Base-by-base conservation (phyloP, 1,139 yeast species). In the Suhomyces terraborum region DNA sequence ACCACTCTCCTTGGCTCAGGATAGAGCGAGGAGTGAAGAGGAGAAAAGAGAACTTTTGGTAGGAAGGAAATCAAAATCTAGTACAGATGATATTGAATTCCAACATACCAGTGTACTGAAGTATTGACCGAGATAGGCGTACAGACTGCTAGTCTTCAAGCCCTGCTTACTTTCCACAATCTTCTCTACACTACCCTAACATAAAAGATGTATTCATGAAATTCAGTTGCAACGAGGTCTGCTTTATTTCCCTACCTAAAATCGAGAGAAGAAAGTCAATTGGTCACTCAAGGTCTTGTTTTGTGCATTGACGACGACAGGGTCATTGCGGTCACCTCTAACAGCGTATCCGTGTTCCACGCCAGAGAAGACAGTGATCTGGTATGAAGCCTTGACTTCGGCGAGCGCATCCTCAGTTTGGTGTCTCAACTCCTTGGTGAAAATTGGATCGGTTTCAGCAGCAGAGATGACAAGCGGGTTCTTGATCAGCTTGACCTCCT, bases 331-430 rank as follows among this genome's bases (percentile, higher is more conserved):
- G 59, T 89, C 96, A 45, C 94, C 96, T 65, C 53, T 83, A 32
- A 77, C 81, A 16, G 95, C 77, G 58, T 68, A 88, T 1, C 96
- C 96, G 59, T 88, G 96, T 2, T 58, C 31, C 18, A 77, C 83
- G 38, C 84, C 83, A 25, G 82, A 62, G 57, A 77, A 82, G 39
- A 86, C 61, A 43, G 80, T 79, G 27, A 84, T 58, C 61, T 78
- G 80, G 67, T 78, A 88, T 36, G 66, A 66, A 32, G 59, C 61
- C 47, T 57, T 58, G 48, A 72, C 76, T 31, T 52, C 49, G 40
- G 61, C 61, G 56, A 88, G 74, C 49, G 72, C 75, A 13, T 64
- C 75, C 62, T 82, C 88, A 10, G 91, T 75, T 54, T 71, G 55
- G 47, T 61, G 67, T 66, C 95, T 80, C 50, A 78, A 64, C 41